Evolutionary conservation across 148 eudicot genomes (phyloP), one percentile per base, ranked within the genome.

Genomic region (Limonium bicolor): DNA sequence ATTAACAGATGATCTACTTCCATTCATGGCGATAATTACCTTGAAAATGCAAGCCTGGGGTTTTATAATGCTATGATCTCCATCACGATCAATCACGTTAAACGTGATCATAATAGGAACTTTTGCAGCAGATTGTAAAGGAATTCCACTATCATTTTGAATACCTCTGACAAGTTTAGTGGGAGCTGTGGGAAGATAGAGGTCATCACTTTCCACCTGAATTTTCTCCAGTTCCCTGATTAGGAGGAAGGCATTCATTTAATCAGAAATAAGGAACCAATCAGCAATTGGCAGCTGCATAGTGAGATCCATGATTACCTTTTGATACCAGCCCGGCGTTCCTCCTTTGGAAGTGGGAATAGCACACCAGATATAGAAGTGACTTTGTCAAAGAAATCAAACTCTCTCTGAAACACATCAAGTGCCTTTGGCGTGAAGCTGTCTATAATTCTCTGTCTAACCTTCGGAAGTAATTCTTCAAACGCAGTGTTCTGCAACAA

Each of bases 91-190:
- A 23, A 67, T 78, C 67, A 90, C 99, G 54, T 90, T 69, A 62
- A 90, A 90, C 21, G 99, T 90, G 60, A 90, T 90, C 99, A 90
- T 84, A 43, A 90, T 90, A 26, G 99, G 99, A 64, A 90, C 99
- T 67, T 90, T 90, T 24, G 99, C 99, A 8, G 99, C 99, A 41
- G 99, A 90, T 55, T 90, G 99, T 63, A 90, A 67, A 23, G 99
- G 95, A 50, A 90, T 80, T 48, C 99, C 95, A 69, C 99, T 90
- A 56, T 90, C 82, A 63, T 84, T 80, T 55, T 69, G 93, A 60
- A 90, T 84, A 34, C 99, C 88, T 68, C 71, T 70, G 17, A 90
- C 99, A 73, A 77, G 62, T 63, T 84, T 90, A 57, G 36, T 73
- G 39, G 87, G 76, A 64, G 93, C 99, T 45, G 95, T 90, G 54